Percentiles rank a stretch among this genome's conserved stretches.
phyloP scores from a whole-genome alignment of 202 grass and related monocot species.

The Schoenoplectus triqueter region DNA sequence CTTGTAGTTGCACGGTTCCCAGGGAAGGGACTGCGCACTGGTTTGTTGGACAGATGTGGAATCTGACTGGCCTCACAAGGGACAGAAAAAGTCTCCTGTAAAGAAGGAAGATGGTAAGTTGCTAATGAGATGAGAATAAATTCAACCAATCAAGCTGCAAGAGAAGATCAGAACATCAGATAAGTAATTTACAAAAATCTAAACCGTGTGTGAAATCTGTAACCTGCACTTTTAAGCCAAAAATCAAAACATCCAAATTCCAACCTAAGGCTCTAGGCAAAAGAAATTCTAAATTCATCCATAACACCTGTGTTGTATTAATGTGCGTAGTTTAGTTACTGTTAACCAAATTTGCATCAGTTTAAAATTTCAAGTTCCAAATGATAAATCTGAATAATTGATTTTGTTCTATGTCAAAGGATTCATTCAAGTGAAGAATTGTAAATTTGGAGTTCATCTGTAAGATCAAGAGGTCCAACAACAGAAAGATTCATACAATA shows the following conservation, averaged over 20 bases:
- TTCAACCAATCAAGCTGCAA: neutral
- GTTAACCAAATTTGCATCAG: neutral
- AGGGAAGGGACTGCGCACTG: neutral
- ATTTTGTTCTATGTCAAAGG: neutral
- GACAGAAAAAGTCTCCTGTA: constrained; percentile 30
- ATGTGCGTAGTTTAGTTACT: neutral
- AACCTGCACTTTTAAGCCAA: neutral
- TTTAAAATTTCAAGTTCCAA: constrained; percentile 5
- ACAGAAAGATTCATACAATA: neutral
- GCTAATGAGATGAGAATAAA: neutral
- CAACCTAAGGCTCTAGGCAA: constrained; percentile 5
- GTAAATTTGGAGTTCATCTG: constrained; percentile 6
- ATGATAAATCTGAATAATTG: neutral
- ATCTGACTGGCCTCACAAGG: constrained; percentile 4
- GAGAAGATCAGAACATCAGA: neutral
- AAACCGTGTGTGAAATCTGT: neutral
- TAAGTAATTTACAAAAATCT: neutral
- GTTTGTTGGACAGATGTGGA: neutral
- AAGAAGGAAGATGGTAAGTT: neutral
- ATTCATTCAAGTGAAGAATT: neutral
- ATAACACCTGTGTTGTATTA: neutral
- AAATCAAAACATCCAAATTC: neutral
- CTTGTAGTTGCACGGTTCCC: constrained; percentile 21
- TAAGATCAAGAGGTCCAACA: neutral
- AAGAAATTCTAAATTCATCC: neutral